A percentile compares a stretch with the other conserved stretches of the same genome.
These are phyloP conservation scores for Mercurialis annua DNA, from an alignment of 345 rosid genomes.

Conservation along the genomic window DNA sequence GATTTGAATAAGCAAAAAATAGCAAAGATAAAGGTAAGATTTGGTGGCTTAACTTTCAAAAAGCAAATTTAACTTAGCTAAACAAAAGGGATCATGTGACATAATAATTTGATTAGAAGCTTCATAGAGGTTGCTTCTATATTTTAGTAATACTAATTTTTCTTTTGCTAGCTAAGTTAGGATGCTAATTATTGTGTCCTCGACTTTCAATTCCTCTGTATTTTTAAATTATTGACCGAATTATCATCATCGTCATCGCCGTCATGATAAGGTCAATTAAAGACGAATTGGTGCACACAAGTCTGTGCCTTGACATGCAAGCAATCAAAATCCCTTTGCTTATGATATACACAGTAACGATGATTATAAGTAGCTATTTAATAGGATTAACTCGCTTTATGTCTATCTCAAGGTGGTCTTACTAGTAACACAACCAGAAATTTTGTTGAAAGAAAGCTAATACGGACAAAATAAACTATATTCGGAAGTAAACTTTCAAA, in stretches of 20 bases:
- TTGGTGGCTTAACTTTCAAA: constrained; percentile 25
- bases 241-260: constrained; percentile 15
- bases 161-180: constrained; percentile 22
- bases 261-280: constrained; percentile 16
- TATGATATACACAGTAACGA: constrained; percentile 22
- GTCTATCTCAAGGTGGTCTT: no score
- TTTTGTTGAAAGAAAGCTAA: no score
- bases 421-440: no score
- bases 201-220: neutral
- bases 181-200: constrained; percentile 13
- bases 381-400: no score
- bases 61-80: constrained; percentile 10
- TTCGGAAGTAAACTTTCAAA: neutral
- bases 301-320: constrained; percentile 29
- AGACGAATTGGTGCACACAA: constrained; percentile 21
- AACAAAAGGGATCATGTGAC: constrained; percentile 7
- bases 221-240: neutral
- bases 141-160: neutral
- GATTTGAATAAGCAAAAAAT: no score
- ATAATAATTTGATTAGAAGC: neutral
- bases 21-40: constrained; percentile 14
- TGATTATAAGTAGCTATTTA: neutral
- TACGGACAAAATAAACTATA: no score
- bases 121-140: neutral
- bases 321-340: constrained; percentile 35